Conservation (phyloP, 129 eudicot genomes). For the Lactuca sativa region DNA sequence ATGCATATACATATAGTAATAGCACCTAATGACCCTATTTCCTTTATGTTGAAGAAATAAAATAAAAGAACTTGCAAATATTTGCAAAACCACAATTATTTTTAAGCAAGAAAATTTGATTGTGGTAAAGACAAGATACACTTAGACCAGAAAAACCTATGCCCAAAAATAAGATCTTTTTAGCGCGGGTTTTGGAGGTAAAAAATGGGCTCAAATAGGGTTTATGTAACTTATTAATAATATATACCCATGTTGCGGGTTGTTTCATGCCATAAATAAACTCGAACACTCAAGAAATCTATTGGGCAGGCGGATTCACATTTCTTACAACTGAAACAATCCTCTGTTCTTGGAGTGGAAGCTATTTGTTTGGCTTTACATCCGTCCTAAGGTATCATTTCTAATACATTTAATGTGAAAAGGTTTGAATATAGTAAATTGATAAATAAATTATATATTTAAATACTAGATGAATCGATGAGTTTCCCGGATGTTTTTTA, state of each 20-base stretch:
- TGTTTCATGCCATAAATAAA: background rate
- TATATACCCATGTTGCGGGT: background rate
- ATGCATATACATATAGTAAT: background rate
- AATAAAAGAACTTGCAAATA: background rate
- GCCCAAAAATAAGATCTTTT: too few relatives aligned
- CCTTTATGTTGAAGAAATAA: background rate
- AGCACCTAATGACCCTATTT: background rate
- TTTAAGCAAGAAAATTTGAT: background rate
- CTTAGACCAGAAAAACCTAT: background rate
- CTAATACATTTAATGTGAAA: background rate
- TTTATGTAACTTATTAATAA: slow-evolving; percentile 1
- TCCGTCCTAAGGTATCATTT: slow-evolving; percentile 5
- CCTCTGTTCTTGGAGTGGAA: slow-evolving; percentile 3
- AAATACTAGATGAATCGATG: too few relatives aligned
- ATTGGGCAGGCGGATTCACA: background rate
- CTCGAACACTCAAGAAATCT: background rate
- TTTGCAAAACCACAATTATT: background rate
- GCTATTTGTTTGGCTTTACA: slow-evolving; percentile 12
- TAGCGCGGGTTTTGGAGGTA: too few relatives aligned
- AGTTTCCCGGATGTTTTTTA: too few relatives aligned
- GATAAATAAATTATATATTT: too few relatives aligned
- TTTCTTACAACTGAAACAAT: background rate
- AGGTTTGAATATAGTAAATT: too few relatives aligned
- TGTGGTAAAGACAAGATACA: slow-evolving; percentile 4
- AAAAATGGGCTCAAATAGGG: too few relatives aligned